phyloP scores from a whole-genome alignment of 768 basidiomycete genomes.

The Hysterangium stoloniferum region DNA sequence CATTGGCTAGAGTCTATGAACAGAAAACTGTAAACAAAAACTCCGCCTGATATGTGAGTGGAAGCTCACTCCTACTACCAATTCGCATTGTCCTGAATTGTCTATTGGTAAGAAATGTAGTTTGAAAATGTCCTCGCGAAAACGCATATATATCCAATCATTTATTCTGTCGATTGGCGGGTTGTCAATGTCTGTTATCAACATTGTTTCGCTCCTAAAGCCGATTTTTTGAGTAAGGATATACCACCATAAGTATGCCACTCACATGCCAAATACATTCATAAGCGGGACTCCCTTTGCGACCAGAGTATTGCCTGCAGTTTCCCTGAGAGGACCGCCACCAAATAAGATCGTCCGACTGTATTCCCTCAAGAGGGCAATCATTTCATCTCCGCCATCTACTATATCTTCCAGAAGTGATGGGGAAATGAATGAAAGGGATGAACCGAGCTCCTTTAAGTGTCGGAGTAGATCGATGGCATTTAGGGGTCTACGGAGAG shows the following conservation, averaged over 20 bases:
- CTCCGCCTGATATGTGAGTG: neutral
- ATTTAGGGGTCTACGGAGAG: neutral
- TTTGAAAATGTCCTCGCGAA: neutral
- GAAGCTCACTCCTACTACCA: conserved; percentile 18
- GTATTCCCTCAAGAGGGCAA: neutral
- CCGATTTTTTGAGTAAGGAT: neutral
- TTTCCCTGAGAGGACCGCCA: conserved; percentile 15
- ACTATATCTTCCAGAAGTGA: neutral
- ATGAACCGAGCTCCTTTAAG: neutral
- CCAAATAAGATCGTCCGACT: conserved; percentile 12
- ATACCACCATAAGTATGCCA: neutral
- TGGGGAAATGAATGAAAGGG: neutral
- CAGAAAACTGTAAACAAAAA: neutral
- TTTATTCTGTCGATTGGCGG: neutral
- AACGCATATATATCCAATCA: conserved; percentile 12
- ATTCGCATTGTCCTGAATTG: conserved; percentile 8
- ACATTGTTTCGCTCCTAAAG: conserved; percentile 17
- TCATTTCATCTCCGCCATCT: neutral
- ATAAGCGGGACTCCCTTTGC: conserved; percentile 4
- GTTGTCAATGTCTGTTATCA: conserved; percentile 9
- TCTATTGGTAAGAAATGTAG: conserved; percentile 7
- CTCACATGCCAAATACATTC: conserved; percentile 11
- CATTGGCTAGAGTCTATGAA: neutral
- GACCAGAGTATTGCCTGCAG: conserved; percentile 8
- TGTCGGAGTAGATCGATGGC: neutral